These are phyloP conservation scores for Bacterosira constricta DNA, from an alignment of 108 stramenopile species.

Conservation along the genomic window DNA sequence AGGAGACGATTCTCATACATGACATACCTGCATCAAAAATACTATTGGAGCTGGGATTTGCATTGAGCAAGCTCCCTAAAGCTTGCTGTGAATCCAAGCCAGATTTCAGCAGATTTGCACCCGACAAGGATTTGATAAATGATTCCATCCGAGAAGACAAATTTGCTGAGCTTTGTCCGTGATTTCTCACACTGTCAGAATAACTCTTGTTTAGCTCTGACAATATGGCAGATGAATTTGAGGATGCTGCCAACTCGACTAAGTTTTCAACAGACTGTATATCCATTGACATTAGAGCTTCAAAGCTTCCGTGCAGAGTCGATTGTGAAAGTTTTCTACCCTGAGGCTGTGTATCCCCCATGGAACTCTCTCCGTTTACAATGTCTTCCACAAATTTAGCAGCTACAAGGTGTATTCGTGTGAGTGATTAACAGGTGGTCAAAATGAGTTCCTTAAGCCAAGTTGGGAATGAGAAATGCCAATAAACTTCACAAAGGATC, in stretches of 20 bases:
- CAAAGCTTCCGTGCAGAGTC: slow-evolving; percentile 73
- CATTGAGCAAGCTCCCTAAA: slow-evolving; percentile 26
- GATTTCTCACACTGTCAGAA: not conserved
- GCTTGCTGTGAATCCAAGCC: slow-evolving; percentile 29
- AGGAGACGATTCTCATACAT: not conserved
- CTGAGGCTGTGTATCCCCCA: slow-evolving; percentile 47
- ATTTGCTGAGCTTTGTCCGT: slow-evolving; percentile 18
- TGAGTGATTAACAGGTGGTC: too few species aligned
- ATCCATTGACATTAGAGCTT: slow-evolving; percentile 88
- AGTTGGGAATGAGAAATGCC: not conserved
- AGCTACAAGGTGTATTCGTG: too few species aligned
- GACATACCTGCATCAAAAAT: slow-evolving; percentile 42
- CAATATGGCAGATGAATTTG: slow-evolving; percentile 28
- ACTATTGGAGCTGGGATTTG: slow-evolving; percentile 19
- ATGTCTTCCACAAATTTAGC: slow-evolving; percentile 57
- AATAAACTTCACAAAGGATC: not conserved
- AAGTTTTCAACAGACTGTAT: slow-evolving; percentile 89
- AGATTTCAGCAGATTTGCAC: slow-evolving; percentile 65
- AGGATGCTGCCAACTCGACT: slow-evolving; percentile 59
- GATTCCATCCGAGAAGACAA: slow-evolving; percentile 61
- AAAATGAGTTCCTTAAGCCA: not conserved
- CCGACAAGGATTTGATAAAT: slow-evolving; percentile 68
- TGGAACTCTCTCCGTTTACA: slow-evolving; percentile 59
- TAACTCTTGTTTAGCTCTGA: slow-evolving; percentile 23
- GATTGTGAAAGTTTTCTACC: slow-evolving; percentile 60